Percentiles rank a stretch among this genome's conserved stretches.
Conservation (phyloP, 2,329 filamentous ascomycete species). For the Onygena corvina region DNA sequence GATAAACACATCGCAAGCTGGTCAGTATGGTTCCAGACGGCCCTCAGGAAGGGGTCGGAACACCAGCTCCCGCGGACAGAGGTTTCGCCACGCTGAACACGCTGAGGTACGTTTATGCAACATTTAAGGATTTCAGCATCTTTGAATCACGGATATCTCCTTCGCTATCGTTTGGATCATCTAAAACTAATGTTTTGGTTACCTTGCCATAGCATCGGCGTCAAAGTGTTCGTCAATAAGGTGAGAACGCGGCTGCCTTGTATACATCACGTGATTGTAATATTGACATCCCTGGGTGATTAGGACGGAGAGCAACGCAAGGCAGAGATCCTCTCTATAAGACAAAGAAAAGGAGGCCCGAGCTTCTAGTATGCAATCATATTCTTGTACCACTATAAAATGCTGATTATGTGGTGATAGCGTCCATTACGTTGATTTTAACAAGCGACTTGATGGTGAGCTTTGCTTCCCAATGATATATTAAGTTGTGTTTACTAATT, state of each 20-base stretch:
- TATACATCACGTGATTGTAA: slow-evolving; percentile 16
- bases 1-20: slow-evolving; percentile 1
- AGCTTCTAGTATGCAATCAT: slow-evolving; percentile 56
- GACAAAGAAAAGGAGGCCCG: slow-evolving; percentile 73
- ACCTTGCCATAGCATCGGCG: slow-evolving; percentile 43
- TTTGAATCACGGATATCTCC: not conserved
- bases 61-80: slow-evolving; percentile 54
- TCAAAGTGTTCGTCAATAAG: slow-evolving; percentile 58
- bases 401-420: slow-evolving; percentile 22
- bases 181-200: not conserved
- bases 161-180: slow-evolving; percentile 1
- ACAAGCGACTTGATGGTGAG: slow-evolving; percentile 60
- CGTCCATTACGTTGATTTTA: slow-evolving; percentile 97
- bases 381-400: not conserved
- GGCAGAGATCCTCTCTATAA: slow-evolving; percentile 92
- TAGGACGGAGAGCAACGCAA: slow-evolving; percentile 72
- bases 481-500: not conserved
- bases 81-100: slow-evolving; percentile 76
- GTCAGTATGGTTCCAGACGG: slow-evolving; percentile 44
- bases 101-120: slow-evolving; percentile 49
- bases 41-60: slow-evolving; percentile 42
- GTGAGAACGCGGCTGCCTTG: slow-evolving; percentile 34
- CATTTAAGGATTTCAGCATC: not conserved
- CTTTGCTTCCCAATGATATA: slow-evolving; percentile 1
- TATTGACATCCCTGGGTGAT: not conserved